Percentiles rank a stretch among this genome's conserved stretches.
These are phyloP conservation scores for Neonectria sp. DNA, from an alignment of 2,329 filamentous ascomycete genomes.

Conservation along the genomic window DNA sequence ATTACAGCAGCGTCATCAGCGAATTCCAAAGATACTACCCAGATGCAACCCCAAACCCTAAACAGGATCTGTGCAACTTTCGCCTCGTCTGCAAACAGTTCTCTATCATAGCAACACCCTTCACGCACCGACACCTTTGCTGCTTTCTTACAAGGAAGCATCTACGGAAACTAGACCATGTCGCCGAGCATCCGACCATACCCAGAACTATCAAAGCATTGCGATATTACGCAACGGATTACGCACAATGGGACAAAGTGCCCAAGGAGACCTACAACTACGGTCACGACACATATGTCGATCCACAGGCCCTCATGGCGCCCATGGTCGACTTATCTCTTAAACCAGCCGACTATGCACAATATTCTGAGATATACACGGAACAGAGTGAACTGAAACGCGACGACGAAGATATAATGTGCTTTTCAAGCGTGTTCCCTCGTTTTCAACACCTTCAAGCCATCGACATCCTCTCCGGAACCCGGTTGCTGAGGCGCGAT, in stretches of 20 bases:
- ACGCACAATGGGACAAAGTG: not conserved
- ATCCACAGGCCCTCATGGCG: not conserved
- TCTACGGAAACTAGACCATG: not conserved
- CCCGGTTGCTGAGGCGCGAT: not conserved
- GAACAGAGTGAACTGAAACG: not conserved
- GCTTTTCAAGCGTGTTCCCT: not conserved
- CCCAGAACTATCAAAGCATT: not conserved
- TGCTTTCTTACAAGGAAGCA: not conserved
- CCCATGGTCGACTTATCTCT: not conserved
- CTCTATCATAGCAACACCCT: not conserved
- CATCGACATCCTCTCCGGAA: not conserved
- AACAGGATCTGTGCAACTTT: not conserved
- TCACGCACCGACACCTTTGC: not conserved
- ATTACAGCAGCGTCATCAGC: not conserved
- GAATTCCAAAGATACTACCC: not conserved
- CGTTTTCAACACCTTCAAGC: not conserved
- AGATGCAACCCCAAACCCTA: not conserved
- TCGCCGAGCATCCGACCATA: not conserved
- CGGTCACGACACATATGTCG: too few species aligned
- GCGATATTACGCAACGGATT: not conserved
- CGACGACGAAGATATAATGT: not conserved
- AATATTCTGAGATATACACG: not conserved
- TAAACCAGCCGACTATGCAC: not conserved
- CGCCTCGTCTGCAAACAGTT: not conserved
- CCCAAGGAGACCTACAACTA: too few species aligned